These are phyloP conservation scores for Kwoniella botswanensis DNA, from an alignment of 768 basidiomycete genomes.

Conservation along the genomic window DNA sequence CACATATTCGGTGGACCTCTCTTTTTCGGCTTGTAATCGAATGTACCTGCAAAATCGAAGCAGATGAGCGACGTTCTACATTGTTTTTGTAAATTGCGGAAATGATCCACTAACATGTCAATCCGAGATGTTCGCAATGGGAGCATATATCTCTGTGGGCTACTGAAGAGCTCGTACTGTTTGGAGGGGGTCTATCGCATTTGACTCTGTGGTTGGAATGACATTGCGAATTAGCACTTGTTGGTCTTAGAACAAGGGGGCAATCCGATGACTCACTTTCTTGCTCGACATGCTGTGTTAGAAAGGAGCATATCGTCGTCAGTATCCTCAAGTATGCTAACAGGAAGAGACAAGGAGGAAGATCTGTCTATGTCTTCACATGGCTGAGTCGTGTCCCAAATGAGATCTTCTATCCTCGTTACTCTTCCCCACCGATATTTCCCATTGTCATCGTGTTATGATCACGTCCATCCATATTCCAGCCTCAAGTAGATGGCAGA, in stretches of 20 bases:
- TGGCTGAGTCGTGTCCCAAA: too few species aligned
- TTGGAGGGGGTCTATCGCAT: conserved; percentile 49
- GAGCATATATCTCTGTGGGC: conserved; percentile 31
- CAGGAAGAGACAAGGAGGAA: too few species aligned
- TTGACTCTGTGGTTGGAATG: conserved; percentile 35
- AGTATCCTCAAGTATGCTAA: too few species aligned
- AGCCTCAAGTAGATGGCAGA: not conserved
- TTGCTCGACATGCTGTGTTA: conserved; percentile 44
- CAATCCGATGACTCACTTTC: conserved; percentile 42
- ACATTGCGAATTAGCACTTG: not conserved
- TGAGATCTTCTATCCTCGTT: not conserved
- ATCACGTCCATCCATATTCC: not conserved
- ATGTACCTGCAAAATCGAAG: conserved; percentile 64
- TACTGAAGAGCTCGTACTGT: not conserved
- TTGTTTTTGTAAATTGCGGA: not conserved
- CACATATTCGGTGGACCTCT: conserved; percentile 90
- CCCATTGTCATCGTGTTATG: too few species aligned
- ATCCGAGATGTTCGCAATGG: conserved; percentile 35
- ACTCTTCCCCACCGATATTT: too few species aligned
- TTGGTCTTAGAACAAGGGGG: not conserved
- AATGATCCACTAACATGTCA: conserved; percentile 29
- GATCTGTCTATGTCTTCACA: too few species aligned
- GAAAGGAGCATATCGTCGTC: too few species aligned
- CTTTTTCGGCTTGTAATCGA: conserved; percentile 92
- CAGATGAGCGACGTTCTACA: not conserved